A percentile compares a stretch with the other conserved stretches of the same genome.
phyloP scores from a whole-genome alignment of 1,284 basidiomycete genomes.

The Cutaneotrichosporon spelunceum region DNA sequence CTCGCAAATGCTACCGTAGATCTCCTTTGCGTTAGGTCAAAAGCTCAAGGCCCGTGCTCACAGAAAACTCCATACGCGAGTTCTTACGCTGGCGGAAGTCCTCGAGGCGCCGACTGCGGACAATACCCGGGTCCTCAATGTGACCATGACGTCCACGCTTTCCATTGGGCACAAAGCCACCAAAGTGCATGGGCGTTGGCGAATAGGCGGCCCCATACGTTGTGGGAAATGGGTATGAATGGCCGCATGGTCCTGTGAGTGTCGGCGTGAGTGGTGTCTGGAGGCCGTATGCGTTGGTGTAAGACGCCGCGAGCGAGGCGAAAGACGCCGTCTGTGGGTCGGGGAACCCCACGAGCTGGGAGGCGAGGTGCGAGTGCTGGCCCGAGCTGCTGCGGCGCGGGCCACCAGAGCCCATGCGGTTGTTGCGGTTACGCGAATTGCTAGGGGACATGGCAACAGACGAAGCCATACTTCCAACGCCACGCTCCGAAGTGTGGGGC shows the following conservation, averaged over 20 bases:
- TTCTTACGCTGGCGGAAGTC: constrained; percentile 79
- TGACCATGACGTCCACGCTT: constrained; percentile 2
- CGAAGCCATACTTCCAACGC: not conserved
- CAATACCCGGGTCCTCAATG: constrained; percentile 14
- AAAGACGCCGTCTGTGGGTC: not conserved
- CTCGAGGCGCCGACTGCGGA: constrained; percentile 70
- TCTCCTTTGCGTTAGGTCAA: constrained; percentile 56
- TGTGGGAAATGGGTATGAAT: constrained; percentile 33
- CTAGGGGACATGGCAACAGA: not conserved
- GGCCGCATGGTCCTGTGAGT: constrained; percentile 8
- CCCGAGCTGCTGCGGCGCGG: constrained; percentile 9
- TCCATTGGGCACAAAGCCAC: constrained; percentile 12
- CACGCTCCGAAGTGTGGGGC: constrained; percentile 5
- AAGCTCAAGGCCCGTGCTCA: constrained; percentile 45
- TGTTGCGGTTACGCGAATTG: constrained; percentile 12
- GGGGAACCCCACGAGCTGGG: not conserved
- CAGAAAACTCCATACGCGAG: constrained; percentile 72
- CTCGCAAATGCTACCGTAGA: constrained; percentile 81
- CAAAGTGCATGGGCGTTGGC: constrained; percentile 9
- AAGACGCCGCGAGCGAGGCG: not conserved
- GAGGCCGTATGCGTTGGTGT: constrained; percentile 10
- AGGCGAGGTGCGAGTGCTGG: constrained; percentile 10
- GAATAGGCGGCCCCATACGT: constrained; percentile 11
- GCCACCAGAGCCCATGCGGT: constrained; percentile 11
- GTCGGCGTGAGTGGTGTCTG: constrained; percentile 11